Percentiles rank a stretch among this genome's conserved stretches.
These are phyloP conservation scores for Hericium erinaceus DNA, from an alignment of 768 basidiomycete genomes.

Conservation along the genomic window DNA sequence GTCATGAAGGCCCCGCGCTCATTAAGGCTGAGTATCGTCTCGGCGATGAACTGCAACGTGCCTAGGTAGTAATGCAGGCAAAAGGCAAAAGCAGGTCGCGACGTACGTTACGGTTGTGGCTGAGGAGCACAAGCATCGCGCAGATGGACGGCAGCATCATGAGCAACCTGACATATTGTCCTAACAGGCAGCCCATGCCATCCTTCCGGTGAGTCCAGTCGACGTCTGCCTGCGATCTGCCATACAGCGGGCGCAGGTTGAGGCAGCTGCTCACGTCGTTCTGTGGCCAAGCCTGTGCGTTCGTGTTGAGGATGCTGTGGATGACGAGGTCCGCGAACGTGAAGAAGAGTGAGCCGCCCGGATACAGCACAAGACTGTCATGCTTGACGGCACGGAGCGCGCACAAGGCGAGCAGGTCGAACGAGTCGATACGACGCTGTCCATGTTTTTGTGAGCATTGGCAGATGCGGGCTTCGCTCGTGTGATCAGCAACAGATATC, in stretches of 20 bases:
- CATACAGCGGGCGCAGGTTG: constrained; percentile 70
- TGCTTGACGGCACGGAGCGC: constrained; percentile 46
- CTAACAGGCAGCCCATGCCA: constrained; percentile 55
- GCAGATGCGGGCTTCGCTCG: constrained; percentile 5
- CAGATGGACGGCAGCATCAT: constrained; percentile 66
- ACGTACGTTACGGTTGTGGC: constrained; percentile 65
- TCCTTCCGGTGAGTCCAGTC: constrained; percentile 48
- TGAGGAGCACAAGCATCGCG: constrained; percentile 60
- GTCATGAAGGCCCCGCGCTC: constrained; percentile 40
- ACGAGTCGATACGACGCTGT: constrained; percentile 2
- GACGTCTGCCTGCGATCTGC: constrained; percentile 36
- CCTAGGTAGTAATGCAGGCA: neutral
- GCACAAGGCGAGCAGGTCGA: constrained; percentile 31
- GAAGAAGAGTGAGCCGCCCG: constrained; percentile 62
- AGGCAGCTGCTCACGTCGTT: constrained; percentile 69
- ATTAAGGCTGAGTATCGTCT: constrained; percentile 59
- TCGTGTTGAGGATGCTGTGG: constrained; percentile 61
- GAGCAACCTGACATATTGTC: constrained; percentile 56
- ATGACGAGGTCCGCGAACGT: constrained; percentile 73
- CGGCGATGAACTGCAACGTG: constrained; percentile 50
- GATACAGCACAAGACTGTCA: constrained; percentile 22
- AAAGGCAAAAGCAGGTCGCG: neutral
- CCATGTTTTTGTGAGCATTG: constrained; percentile 2
- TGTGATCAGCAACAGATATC: neutral
- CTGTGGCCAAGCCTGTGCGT: constrained; percentile 34